Base-by-base conservation (phyloP, 202 grass and related monocot species). In the Eragrostis tef region DNA sequence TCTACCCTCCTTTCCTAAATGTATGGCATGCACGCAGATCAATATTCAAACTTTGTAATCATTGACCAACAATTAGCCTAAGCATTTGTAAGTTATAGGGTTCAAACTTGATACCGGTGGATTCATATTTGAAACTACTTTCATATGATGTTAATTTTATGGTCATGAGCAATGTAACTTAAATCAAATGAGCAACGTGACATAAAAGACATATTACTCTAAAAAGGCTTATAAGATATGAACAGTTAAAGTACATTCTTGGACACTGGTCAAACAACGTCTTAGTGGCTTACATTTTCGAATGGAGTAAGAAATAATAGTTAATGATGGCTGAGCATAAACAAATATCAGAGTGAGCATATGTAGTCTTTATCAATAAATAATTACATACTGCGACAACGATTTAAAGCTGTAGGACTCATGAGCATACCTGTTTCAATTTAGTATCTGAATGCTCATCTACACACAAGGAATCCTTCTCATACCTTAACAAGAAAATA, bases 341-440 rank as follows among this genome's bases (percentile, higher is more conserved):
- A 67, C 11, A 67, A 15, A 43, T 44, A 44, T 4, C 39, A 67
- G 16, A 19, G 20, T 22, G n/a, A 39, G 36, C 36, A 67, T n/a
- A n/a, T 44, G 36, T 43, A 66, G 7, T 13, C 65, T 44, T 44
- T 36, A 65, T 19, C 19, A 45, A 68, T 52, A 19, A 51, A 52
- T 19, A 6, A 19, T 19, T 52, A 17, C 14, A 19, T 52, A 16
- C 17, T 6, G 49, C 0, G 4, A 22, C 21, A 21, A n/a, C 17
- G 9, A 65, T 36, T n/a, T 42, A 16, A 66, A 42, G 17, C 1
- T 45, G 2, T 67, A 8, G 39, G 65, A 22, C 17, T 67, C 11
- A 75, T 44, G 27, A 20, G 7, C 4, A 20, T 88, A 91, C 91
- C 91, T 97, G 85, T 51, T 94, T 94, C 27, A 63, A 31, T 73